Evolutionary conservation across 495 filamentous ascomycete species (phyloP), one percentile per base, ranked within the genome.

Genomic region (Hypoxylon fuscum): DNA sequence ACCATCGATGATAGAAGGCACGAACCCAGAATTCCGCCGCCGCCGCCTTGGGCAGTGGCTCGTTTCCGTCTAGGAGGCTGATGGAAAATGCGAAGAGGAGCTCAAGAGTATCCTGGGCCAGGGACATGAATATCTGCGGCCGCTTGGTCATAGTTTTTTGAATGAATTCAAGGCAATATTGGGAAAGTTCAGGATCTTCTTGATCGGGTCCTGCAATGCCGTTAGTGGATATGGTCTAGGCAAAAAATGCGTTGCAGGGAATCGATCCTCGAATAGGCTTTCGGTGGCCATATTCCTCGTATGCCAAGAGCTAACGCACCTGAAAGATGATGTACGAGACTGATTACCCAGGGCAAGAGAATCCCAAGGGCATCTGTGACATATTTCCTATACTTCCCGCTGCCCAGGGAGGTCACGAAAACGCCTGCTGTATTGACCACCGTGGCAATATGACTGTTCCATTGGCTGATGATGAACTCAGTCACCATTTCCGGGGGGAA

Each of bases 1-100:
- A 66, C 62, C 17, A 51, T 49, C 20, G 70, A 46, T 37, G 65
- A 53, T 12, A 55, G 40, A 50, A 38, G 54, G 65, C 54, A 59
- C 83, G 69, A 64, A 90, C 86, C 93, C 93, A 97, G 64, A 97
- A 94, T 21, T 87, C 81, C 22, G 87, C 85, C 0, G 93, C 88
- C 3, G 91, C 86, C 32, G 83, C 84, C 71, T 97, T 94, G 1
- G 92, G 90, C 27, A 97, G 79, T 0, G 89, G 84, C 31, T 97
- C 93, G 2, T 81, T 83, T 7, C 87, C 87, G 32, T 83, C 78
- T 15, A 98, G 74, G 31, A 90, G 85, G 58, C 87, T 79, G 32
- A 97, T 81, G 1, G 86, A 84, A 70, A 96, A 96, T 23, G 88
- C 75, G 68, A 97, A 86, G n/a, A 95, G 79, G 54, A 83, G 83